phyloP scores from a whole-genome alignment of 768 basidiomycete species.

The Termitomyces titanicus region DNA sequence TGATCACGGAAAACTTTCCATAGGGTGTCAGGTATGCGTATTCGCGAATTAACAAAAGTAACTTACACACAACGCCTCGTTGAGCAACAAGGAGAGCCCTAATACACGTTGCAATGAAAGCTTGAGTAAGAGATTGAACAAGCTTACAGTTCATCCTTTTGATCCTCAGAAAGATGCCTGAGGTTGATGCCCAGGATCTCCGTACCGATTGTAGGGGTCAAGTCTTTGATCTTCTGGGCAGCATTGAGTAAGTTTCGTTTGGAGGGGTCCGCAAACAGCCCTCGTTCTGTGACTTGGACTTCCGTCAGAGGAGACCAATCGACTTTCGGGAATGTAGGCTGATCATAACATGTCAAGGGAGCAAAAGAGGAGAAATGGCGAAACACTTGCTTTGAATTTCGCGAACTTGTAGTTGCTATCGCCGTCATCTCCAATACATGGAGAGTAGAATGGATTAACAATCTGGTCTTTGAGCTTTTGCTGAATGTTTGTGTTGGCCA shows the following conservation, averaged over 20 bases:
- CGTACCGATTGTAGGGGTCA: slow-evolving; percentile 73
- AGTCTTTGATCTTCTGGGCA: slow-evolving; percentile 61
- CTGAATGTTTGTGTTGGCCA: not conserved
- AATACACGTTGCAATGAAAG: slow-evolving; percentile 10
- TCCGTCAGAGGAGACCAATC: slow-evolving; percentile 63
- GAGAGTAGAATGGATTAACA: slow-evolving; percentile 70
- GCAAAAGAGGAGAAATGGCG: not conserved
- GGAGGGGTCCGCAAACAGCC: slow-evolving; percentile 59
- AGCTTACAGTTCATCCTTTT: slow-evolving; percentile 78
- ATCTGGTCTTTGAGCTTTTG: slow-evolving; percentile 15
- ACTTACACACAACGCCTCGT: slow-evolving; percentile 67
- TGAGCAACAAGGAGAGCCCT: slow-evolving; percentile 75
- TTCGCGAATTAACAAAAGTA: not conserved
- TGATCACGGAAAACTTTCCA: slow-evolving; percentile 74
- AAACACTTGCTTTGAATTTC: slow-evolving; percentile 32
- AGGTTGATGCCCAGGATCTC: slow-evolving; percentile 75
- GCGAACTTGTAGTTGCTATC: slow-evolving; percentile 52
- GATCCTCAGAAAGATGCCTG: slow-evolving; percentile 55
- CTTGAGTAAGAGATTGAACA: not conserved
- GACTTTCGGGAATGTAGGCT: slow-evolving; percentile 65
- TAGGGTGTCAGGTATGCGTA: not conserved
- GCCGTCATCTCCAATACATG: slow-evolving; percentile 45
- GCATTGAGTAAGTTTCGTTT: slow-evolving; percentile 65
- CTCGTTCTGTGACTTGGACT: slow-evolving; percentile 62
- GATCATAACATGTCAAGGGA: not conserved